phyloP scores from a whole-genome alignment of 768 basidiomycete species.

The Tephrocybe sp. region DNA sequence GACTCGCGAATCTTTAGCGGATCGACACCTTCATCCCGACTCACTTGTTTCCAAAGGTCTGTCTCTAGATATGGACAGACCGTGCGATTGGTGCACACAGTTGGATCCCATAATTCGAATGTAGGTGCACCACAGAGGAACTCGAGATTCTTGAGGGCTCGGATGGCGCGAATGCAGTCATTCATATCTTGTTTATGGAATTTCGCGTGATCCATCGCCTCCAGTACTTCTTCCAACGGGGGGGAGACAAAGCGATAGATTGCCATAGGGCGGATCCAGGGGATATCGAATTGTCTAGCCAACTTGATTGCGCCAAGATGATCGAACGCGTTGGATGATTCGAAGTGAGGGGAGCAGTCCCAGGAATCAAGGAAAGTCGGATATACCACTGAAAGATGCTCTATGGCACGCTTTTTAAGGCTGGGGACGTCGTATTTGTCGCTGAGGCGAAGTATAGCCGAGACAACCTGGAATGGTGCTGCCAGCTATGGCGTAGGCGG shows the following conservation, averaged over 20 bases:
- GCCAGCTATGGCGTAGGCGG: background rate
- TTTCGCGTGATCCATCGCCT: background rate
- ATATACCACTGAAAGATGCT: constrained; percentile 7
- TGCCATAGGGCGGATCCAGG: constrained; percentile 12
- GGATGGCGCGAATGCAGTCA: background rate
- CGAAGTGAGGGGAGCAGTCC: background rate
- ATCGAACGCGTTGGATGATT: background rate
- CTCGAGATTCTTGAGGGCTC: background rate
- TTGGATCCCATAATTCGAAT: background rate
- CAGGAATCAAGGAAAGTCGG: background rate
- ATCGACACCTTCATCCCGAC: background rate
- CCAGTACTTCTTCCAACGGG: background rate
- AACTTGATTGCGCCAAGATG: constrained; percentile 2
- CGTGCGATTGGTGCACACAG: background rate
- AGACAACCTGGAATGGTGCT: background rate
- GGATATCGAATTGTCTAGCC: constrained; percentile 5
- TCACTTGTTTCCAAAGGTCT: background rate
- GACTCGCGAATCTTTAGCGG: background rate
- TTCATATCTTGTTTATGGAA: constrained; percentile 1
- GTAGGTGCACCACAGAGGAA: background rate
- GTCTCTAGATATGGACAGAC: background rate
- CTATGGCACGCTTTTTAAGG: constrained; percentile 8
- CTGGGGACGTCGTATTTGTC: constrained; percentile 13
- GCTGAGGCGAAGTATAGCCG: constrained; percentile 10
- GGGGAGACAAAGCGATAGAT: constrained; percentile 5